These are phyloP conservation scores for Trametes sp. DNA, from an alignment of 1,284 basidiomycete genomes.

Conservation along the genomic window DNA sequence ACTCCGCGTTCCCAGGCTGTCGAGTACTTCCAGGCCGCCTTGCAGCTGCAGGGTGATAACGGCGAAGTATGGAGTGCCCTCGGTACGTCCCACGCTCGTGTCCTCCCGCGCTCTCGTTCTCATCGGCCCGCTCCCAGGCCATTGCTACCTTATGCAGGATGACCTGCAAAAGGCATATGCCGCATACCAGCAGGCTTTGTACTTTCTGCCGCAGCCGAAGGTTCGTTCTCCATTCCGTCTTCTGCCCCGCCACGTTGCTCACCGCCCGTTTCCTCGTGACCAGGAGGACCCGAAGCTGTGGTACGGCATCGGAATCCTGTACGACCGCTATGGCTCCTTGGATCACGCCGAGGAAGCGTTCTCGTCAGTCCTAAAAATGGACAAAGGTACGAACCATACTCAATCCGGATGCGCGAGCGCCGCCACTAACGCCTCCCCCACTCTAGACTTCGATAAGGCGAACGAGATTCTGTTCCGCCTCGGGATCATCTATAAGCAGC, in stretches of 20 bases:
- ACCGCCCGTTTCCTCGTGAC: constrained; percentile 23
- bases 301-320: constrained; percentile 99
- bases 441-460: constrained; percentile 94
- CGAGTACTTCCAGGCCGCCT: constrained; percentile 93
- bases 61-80: constrained; percentile 96
- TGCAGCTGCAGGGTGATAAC: constrained; percentile 89
- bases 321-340: constrained; percentile 97
- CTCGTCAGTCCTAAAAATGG: constrained; percentile 95
- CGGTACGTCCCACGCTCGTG: constrained; percentile 56
- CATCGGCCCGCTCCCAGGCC: constrained; percentile 58
- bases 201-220: constrained; percentile 95
- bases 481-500: constrained; percentile 99
- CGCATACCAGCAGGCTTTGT: constrained; percentile 98
- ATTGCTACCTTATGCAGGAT: constrained; percentile 99
- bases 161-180: constrained; percentile 99
- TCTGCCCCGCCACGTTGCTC: constrained; percentile 33
- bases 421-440: constrained; percentile 41
- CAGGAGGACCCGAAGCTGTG: constrained; percentile 97
- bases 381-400: constrained; percentile 71
- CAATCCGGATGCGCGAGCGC: constrained; percentile 37
- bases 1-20: constrained; percentile 71
- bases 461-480: constrained; percentile 99
- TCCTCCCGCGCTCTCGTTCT: constrained; percentile 32
- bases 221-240: constrained; percentile 46
- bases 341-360: constrained; percentile 99